Evolutionary conservation across 1,284 basidiomycete genomes (phyloP).

Genomic region (Cryptococcus amylolentus): DNA sequence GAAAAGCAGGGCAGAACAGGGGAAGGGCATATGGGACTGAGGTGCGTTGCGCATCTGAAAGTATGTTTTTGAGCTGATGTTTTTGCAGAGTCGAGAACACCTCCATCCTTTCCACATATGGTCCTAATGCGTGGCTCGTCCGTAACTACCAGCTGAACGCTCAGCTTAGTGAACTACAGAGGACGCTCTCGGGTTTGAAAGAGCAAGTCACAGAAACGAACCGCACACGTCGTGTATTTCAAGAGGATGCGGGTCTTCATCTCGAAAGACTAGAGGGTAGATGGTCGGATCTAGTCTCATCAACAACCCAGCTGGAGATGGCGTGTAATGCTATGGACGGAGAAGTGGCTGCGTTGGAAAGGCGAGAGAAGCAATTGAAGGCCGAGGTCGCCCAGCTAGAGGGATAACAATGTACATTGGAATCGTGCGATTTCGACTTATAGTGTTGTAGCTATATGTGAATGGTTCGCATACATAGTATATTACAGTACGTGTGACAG

Average conservation of each 20-base stretch:
- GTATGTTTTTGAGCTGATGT: neutral
- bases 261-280: constrained; percentile 40
- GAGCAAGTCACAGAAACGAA: constrained; percentile 77
- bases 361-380: constrained; percentile 36
- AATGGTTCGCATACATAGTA: neutral
- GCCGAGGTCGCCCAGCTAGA: constrained; percentile 40
- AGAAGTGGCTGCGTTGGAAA: constrained; percentile 40
- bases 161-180: constrained; percentile 69
- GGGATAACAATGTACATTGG: constrained; percentile 1
- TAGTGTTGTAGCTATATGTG: neutral
- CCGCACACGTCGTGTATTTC: constrained; percentile 72
- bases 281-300: constrained; percentile 47
- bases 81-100: constrained; percentile 72
- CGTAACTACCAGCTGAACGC: constrained; percentile 83
- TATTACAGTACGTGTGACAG: neutral
- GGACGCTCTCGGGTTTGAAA: constrained; percentile 66
- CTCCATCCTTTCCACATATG: constrained; percentile 78
- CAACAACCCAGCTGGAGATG: constrained; percentile 49
- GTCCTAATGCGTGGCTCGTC: constrained; percentile 84
- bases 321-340: constrained; percentile 46
- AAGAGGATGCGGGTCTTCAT: constrained; percentile 46
- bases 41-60: constrained; percentile 55
- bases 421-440: neutral
- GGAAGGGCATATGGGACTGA: constrained; percentile 80
- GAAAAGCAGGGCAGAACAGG: constrained; percentile 77